A percentile compares a stretch with the other conserved stretches of the same genome.
Conservation (phyloP, 2,329 filamentous ascomycete species). For the Alternaria novae-zelandiae region DNA sequence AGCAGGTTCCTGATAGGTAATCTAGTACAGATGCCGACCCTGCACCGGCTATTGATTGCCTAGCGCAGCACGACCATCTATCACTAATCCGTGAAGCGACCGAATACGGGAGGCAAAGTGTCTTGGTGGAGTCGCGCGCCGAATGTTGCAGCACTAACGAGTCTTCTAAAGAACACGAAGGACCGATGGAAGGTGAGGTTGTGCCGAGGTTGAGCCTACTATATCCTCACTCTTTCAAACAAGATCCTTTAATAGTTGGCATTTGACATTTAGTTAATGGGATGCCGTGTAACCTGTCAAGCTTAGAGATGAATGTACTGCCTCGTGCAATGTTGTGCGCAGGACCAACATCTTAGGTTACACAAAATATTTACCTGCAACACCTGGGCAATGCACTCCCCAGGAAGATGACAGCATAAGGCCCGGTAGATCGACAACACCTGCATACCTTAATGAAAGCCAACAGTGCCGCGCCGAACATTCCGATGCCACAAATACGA, state of each 20-base stretch:
- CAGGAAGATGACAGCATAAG: not conserved
- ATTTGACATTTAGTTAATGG: not conserved
- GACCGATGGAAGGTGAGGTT: not conserved
- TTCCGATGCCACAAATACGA: not conserved
- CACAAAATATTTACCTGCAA: not conserved
- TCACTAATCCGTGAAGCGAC: not conserved
- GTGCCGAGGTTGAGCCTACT: not conserved
- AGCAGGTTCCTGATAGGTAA: not conserved
- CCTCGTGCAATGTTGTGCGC: not conserved
- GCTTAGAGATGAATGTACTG: not conserved
- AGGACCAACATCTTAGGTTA: not conserved
- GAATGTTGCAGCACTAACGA: not conserved
- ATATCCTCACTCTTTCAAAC: not conserved
- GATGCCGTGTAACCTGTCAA: not conserved
- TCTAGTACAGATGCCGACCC: not conserved
- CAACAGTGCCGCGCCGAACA: not conserved
- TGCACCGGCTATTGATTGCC: not conserved
- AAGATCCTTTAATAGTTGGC: not conserved
- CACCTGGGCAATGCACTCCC: not conserved
- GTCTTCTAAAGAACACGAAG: not conserved
- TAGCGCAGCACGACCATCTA: not conserved
- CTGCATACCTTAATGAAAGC: not conserved
- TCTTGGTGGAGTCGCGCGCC: not conserved
- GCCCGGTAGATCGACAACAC: conserved; percentile 1
- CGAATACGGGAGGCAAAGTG: not conserved